Evolutionary conservation across 108 stramenopile species (phyloP).

Genomic region (Cyclotella baltica): DNA sequence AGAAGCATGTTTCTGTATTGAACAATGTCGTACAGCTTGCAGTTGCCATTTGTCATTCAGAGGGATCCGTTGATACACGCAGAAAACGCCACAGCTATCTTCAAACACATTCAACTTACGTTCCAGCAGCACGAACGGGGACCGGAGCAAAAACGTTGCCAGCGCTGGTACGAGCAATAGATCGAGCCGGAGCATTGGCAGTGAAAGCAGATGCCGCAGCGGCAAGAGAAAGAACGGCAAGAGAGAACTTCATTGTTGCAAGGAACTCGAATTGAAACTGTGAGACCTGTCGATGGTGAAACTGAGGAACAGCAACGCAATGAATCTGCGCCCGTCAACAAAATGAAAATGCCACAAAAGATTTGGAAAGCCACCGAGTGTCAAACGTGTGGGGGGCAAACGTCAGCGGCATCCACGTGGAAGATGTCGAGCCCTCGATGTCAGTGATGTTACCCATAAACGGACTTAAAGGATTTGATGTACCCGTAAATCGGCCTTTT

Average conservation of each 20-base stretch:
- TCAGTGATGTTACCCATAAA: no score
- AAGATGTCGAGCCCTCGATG: neutral
- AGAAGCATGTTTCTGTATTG: no score
- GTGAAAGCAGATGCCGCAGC: slow-evolving; percentile 65
- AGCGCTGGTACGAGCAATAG: slow-evolving; percentile 26
- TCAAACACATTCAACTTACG: slow-evolving; percentile 38
- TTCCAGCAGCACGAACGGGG: slow-evolving; percentile 31
- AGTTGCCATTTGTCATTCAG: no score
- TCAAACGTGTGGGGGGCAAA: no score
- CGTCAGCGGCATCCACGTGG: slow-evolving; percentile 13
- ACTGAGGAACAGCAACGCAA: no score
- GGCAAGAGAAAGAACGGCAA: slow-evolving; percentile 55
- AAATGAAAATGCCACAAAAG: no score
- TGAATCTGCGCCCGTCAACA: no score
- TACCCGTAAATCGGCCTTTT: no score
- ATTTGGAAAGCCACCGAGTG: no score
- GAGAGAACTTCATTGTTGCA: slow-evolving; percentile 55
- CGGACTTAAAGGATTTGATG: no score
- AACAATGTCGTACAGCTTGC: no score
- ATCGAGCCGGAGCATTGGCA: slow-evolving; percentile 21
- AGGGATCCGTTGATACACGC: no score
- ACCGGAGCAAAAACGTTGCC: slow-evolving; percentile 34
- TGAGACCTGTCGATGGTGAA: neutral
- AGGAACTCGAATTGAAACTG: neutral
- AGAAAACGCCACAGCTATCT: slow-evolving; percentile 4